These are phyloP conservation scores for Yamadazyma kanchanaburiensis DNA, from an alignment of 1,139 yeast genomes.

Conservation along the genomic window DNA sequence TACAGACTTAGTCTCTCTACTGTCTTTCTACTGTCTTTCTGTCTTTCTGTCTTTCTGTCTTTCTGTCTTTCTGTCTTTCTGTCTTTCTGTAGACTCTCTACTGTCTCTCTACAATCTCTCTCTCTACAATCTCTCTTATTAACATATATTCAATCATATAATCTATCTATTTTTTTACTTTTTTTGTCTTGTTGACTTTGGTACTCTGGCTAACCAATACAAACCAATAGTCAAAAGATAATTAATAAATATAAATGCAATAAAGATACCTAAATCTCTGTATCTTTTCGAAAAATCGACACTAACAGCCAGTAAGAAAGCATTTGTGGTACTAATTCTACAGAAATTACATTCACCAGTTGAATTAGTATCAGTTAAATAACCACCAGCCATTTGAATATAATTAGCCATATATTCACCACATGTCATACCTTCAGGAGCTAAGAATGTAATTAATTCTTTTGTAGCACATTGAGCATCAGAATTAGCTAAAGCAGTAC, in stretches of 20 bases:
- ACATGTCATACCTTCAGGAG: constrained; percentile 38
- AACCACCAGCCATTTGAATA: constrained; percentile 22
- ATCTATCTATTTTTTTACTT: too few species aligned
- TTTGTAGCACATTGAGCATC: constrained; percentile 41
- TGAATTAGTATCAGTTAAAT: constrained; percentile 14
- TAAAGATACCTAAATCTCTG: constrained; percentile 62
- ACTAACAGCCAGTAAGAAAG: constrained; percentile 15
- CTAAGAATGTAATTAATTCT: constrained; percentile 46
- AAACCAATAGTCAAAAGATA: constrained; percentile 32
- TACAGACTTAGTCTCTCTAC: too few species aligned
- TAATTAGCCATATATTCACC: constrained; percentile 16
- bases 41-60: too few species aligned
- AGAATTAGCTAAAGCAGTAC: constrained; percentile 53
- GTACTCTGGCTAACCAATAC: constrained; percentile 73
- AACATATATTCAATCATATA: too few species aligned
- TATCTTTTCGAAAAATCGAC: constrained; percentile 25
- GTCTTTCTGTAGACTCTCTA: too few species aligned
- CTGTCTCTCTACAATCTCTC: too few species aligned
- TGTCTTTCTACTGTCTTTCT: too few species aligned
- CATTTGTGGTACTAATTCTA: constrained; percentile 17
- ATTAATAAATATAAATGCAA: constrained; percentile 23
- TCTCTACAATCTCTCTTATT: too few species aligned
- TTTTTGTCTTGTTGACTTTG: constrained; percentile 24
- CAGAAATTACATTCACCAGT: constrained; percentile 22
- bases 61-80: too few species aligned